Conservation (phyloP, 148 eudicot genomes). For the Camellia japonica region DNA sequence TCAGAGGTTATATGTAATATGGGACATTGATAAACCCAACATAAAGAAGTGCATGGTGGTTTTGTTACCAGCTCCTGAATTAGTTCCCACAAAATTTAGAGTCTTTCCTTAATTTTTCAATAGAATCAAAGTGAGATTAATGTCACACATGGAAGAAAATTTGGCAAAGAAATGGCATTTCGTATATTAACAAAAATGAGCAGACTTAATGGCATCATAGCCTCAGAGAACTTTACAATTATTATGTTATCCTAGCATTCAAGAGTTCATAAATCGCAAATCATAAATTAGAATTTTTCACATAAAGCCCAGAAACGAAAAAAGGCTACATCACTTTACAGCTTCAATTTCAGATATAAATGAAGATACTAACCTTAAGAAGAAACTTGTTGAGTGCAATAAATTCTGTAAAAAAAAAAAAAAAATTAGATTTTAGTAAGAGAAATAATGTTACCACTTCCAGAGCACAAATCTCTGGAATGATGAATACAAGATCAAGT, state of each 20-base stretch:
- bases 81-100: neutral
- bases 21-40: neutral
- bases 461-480: neutral
- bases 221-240: neutral
- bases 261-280: neutral
- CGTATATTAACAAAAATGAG: no score
- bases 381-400: constrained; percentile 82
- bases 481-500: constrained; percentile 1
- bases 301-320: neutral
- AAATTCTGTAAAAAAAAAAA: constrained; percentile 57
- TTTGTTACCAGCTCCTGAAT: neutral
- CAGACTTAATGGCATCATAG: neutral
- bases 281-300: neutral
- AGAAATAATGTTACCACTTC: constrained; percentile 4
- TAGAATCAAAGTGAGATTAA: neutral
- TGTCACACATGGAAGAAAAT: neutral
- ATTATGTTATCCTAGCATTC: neutral
- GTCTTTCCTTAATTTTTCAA: neutral
- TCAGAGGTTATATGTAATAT: no score
- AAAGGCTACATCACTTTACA: neutral
- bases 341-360: constrained; percentile 3
- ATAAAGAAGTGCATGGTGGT: neutral
- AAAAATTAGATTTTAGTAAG: constrained; percentile 1
- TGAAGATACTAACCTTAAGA: constrained; percentile 59
- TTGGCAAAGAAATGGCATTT: no score